A percentile compares a stretch with the other conserved stretches of the same genome.
phyloP scores from a whole-genome alignment of 1,284 basidiomycete genomes.

The Quambalaria eucalypti region DNA sequence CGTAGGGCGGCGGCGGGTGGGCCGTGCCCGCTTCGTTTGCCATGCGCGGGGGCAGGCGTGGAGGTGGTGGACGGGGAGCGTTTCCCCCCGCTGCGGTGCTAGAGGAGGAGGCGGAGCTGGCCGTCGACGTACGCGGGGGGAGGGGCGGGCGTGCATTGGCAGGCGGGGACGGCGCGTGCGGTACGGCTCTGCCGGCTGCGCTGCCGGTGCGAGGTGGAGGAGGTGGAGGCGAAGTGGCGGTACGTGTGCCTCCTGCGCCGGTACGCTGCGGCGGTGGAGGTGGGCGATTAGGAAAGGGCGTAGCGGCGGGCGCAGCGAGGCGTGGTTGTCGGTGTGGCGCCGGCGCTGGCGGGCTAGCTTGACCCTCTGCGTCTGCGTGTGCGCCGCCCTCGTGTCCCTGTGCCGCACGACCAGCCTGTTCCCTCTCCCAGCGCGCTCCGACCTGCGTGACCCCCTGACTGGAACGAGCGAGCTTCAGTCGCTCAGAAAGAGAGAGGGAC shows the following conservation, averaged over 20 bases:
- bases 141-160: no score
- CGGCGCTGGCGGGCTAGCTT: no score
- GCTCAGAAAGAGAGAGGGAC: background rate
- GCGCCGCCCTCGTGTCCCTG: background rate
- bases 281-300: background rate
- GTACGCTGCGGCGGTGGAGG: background rate
- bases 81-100: no score
- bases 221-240: no score
- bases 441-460: background rate
- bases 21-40: constrained; percentile 23
- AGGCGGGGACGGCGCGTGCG: no score
- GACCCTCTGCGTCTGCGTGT: background rate
- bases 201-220: no score
- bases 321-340: no score
- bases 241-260: no score
- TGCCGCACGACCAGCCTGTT: background rate
- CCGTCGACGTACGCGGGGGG: no score
- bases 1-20: constrained; percentile 24
- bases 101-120: no score
- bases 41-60: constrained; percentile 25
- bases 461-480: no score
- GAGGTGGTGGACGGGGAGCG: constrained; percentile 4
- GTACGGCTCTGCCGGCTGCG: no score
- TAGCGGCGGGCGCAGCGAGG: background rate
- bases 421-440: background rate